phyloP scores from a whole-genome alignment of 2,329 filamentous ascomycete genomes.

The Fusarium sp. region DNA sequence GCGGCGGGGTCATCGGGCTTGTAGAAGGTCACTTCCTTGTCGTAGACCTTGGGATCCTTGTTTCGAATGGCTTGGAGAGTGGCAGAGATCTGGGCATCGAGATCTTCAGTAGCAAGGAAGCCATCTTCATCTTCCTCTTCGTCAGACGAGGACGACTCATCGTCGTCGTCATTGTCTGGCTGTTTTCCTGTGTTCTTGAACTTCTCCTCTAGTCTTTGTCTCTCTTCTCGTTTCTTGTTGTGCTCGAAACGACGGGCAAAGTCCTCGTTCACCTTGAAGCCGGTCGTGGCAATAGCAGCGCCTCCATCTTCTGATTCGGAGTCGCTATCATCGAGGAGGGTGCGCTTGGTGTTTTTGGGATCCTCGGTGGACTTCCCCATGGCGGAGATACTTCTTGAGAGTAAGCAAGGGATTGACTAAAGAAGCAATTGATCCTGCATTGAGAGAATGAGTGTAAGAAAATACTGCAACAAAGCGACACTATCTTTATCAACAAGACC shows the following conservation, averaged over 20 bases:
- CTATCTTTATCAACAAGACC: constrained; percentile 26
- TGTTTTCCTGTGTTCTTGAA: constrained; percentile 61
- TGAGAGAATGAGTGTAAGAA: neutral
- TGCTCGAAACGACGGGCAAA: constrained; percentile 91
- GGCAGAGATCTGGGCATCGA: constrained; percentile 87
- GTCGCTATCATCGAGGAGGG: constrained; percentile 65
- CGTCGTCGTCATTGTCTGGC: constrained; percentile 55
- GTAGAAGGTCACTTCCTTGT: constrained; percentile 83
- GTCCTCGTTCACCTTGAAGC: constrained; percentile 87
- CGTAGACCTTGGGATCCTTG: constrained; percentile 93
- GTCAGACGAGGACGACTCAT: constrained; percentile 73
- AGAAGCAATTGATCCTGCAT: neutral
- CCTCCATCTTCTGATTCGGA: constrained; percentile 58
- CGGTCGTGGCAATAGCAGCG: constrained; percentile 50
- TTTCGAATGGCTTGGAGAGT: constrained; percentile 87
- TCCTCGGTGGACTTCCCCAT: constrained; percentile 42
- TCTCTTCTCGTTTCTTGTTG: constrained; percentile 96
- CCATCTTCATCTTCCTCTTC: constrained; percentile 92
- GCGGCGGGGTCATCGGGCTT: constrained; percentile 61
- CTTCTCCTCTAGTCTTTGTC: constrained; percentile 86
- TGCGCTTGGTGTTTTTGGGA: constrained; percentile 54
- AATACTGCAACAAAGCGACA: neutral
- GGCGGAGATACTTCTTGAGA: neutral
- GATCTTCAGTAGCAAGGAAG: constrained; percentile 82
- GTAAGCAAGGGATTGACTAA: neutral